These are phyloP conservation scores for Eremochloa ophiuroides DNA, from an alignment of 176 grass and related monocot species.

Conservation along the genomic window DNA sequence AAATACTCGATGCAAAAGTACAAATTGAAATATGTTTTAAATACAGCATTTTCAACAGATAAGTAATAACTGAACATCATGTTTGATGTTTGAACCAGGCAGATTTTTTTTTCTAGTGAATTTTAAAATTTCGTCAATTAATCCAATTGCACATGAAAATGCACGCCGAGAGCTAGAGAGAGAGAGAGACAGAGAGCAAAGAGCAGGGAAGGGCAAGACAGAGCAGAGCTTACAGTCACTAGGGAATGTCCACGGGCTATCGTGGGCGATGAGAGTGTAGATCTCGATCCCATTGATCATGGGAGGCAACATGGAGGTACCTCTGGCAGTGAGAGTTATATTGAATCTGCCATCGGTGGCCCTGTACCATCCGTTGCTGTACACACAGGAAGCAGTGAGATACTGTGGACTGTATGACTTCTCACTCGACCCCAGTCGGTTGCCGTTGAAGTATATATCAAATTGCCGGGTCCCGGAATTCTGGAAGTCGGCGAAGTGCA, in stretches of 20 bases:
- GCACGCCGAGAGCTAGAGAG: too few relatives aligned
- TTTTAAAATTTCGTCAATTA: too few relatives aligned
- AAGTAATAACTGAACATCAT: too few relatives aligned
- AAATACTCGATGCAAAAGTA: too few relatives aligned
- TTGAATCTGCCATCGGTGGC: not conserved
- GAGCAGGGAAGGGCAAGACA: too few relatives aligned
- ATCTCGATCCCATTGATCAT: slow-evolving; percentile 28
- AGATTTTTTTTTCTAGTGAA: not conserved
- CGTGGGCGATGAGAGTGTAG: fast-evolving
- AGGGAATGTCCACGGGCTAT: not conserved
- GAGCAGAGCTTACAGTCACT: slow-evolving; percentile 27
- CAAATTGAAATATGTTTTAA: too few relatives aligned
- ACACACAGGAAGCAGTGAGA: not conserved
- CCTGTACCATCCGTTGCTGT: not conserved
- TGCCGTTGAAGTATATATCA: not conserved
- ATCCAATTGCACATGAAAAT: too few relatives aligned
- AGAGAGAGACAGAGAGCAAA: too few relatives aligned
- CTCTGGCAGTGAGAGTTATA: not conserved
- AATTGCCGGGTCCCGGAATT: not conserved
- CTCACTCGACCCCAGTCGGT: not conserved
- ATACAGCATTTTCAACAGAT: too few relatives aligned
- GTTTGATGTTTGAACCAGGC: too few relatives aligned
- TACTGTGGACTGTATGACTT: not conserved
- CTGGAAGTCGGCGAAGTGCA: not conserved
- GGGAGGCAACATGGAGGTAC: slow-evolving; percentile 8